phyloP scores from a whole-genome alignment of 495 filamentous ascomycete species.

The Neurospora tetrasperma region DNA sequence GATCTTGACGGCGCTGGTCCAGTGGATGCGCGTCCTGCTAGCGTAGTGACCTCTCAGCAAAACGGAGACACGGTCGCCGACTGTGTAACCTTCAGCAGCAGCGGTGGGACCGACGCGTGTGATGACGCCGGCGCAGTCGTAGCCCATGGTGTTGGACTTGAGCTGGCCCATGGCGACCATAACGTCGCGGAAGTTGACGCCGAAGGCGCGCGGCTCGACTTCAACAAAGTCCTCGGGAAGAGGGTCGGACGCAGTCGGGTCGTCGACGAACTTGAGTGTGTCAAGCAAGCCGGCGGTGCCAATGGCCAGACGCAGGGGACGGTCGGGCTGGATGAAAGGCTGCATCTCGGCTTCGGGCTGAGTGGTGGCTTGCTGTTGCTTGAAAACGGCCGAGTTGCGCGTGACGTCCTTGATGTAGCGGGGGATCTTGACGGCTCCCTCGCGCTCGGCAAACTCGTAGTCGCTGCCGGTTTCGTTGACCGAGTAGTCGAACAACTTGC shows the following conservation, averaged over 20 bases:
- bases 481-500: slow-evolving; percentile 14
- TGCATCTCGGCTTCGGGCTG: slow-evolving; percentile 6
- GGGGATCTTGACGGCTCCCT: slow-evolving; percentile 17
- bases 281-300: slow-evolving; percentile 23
- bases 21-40: slow-evolving; percentile 6
- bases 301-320: slow-evolving; percentile 21
- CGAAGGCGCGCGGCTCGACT: slow-evolving; percentile 30
- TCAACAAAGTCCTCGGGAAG: slow-evolving; percentile 26
- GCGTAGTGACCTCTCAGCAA: slow-evolving; percentile 23
- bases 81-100: slow-evolving; percentile 24
- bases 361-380: neutral
- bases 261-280: slow-evolving; percentile 24
- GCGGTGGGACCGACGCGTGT: slow-evolving; percentile 42
- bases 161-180: slow-evolving; percentile 43
- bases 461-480: slow-evolving; percentile 3
- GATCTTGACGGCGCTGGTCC: slow-evolving; percentile 25
- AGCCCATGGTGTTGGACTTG: slow-evolving; percentile 27
- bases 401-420: slow-evolving; percentile 24
- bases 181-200: slow-evolving; percentile 38
- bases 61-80: slow-evolving; percentile 39
- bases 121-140: slow-evolving; percentile 38
- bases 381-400: slow-evolving; percentile 22
- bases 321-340: slow-evolving; percentile 19
- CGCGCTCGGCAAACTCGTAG: slow-evolving; percentile 21
- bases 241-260: slow-evolving; percentile 8